These are phyloP conservation scores for Pythium folliculosum DNA, from an alignment of 352 stramenopile genomes.

Conservation along the genomic window DNA sequence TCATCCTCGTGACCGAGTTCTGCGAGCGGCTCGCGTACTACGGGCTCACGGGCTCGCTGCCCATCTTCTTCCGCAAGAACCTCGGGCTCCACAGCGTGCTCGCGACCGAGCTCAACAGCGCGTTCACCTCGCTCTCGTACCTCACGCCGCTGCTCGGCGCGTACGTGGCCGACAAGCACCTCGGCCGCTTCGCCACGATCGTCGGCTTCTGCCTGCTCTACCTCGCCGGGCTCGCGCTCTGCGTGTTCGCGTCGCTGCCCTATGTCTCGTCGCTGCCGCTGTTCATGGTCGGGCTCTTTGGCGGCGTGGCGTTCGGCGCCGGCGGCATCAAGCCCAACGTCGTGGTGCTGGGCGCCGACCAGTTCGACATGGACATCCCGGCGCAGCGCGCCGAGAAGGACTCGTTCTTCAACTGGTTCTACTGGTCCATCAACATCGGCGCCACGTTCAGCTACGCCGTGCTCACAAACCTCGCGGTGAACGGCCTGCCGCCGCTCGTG, in stretches of 20 bases:
- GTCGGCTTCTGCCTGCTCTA: conserved; percentile 62
- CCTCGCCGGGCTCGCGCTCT: conserved; percentile 65
- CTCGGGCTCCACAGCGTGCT: conserved; percentile 77
- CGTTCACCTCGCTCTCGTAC: conserved; percentile 86
- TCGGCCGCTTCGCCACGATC: conserved; percentile 77
- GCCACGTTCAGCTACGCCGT: conserved; percentile 91
- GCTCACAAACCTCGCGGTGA: conserved; percentile 90
- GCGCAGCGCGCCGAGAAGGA: conserved; percentile 78
- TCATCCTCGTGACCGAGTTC: conserved; percentile 89
- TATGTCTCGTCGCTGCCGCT: conserved; percentile 56
- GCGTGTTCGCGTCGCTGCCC: conserved; percentile 68
- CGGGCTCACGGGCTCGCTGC: conserved; percentile 79
- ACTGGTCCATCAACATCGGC: conserved; percentile 93
- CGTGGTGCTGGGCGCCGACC: conserved; percentile 70
- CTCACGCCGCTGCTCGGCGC: conserved; percentile 82
- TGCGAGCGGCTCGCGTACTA: conserved; percentile 88
- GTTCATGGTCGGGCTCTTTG: conserved; percentile 86
- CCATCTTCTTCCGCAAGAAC: conserved; percentile 90
- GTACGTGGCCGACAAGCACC: conserved; percentile 80
- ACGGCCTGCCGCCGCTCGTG: conserved; percentile 84
- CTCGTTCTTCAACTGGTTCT: conserved; percentile 95
- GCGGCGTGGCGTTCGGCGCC: conserved; percentile 55
- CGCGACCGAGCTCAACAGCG: conserved; percentile 81
- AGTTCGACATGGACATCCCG: conserved; percentile 77
- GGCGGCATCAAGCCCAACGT: conserved; percentile 61